A percentile compares a stretch with the other conserved stretches of the same genome.
Evolutionary conservation across 2,329 filamentous ascomycete genomes (phyloP).

Genomic region (Aspergillus ibericus): DNA sequence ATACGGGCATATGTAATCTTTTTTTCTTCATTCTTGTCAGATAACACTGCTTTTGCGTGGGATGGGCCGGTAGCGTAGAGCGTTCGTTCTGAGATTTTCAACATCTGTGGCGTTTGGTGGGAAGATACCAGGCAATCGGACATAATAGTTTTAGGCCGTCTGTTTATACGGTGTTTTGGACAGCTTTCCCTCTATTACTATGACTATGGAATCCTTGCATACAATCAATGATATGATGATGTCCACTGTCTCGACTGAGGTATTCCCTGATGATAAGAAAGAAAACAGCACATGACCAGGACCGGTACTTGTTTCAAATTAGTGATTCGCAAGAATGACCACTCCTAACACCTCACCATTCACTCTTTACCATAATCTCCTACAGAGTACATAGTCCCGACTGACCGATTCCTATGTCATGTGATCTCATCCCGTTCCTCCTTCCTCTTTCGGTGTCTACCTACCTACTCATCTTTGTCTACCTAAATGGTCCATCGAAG

Average conservation of each 20-base stretch:
- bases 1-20: slow-evolving; percentile 37
- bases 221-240: background rate
- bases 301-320: no score
- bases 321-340: no score
- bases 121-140: background rate
- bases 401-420: no score
- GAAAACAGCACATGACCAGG: no score
- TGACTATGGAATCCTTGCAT: background rate
- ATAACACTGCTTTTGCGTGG: background rate
- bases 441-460: no score
- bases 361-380: no score
- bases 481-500: no score
- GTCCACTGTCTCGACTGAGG: background rate
- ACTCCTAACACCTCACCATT: no score
- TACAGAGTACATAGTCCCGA: no score
- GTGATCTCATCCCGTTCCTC: no score
- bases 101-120: background rate
- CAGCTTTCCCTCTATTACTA: background rate
- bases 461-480: no score
- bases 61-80: background rate
- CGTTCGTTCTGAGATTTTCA: background rate
- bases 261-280: no score
- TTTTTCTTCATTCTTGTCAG: background rate
- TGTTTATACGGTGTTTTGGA: background rate
- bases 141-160: background rate